phyloP scores from a whole-genome alignment of 352 stramenopile genomes.

The Phytophthora pini region DNA sequence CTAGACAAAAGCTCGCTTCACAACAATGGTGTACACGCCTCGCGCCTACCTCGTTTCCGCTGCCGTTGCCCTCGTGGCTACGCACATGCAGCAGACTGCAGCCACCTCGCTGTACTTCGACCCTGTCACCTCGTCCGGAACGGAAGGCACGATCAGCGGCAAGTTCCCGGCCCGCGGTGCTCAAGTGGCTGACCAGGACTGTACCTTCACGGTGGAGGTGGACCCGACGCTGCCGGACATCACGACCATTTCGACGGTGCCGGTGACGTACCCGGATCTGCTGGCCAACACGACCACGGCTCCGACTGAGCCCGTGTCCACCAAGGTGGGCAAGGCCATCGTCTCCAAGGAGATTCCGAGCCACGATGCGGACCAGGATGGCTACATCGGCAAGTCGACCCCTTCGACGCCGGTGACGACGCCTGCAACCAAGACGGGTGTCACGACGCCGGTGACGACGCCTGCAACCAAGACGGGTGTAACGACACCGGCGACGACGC shows the following conservation, averaged over 20 bases:
- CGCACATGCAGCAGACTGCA: conserved; percentile 29
- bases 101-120: conserved; percentile 25
- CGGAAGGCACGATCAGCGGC: conserved; percentile 11
- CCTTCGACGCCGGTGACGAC: background rate
- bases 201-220: conserved; percentile 12
- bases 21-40: conserved; percentile 34
- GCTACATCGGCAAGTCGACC: conserved; percentile 1
- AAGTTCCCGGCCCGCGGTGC: conserved; percentile 24
- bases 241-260: conserved; percentile 22
- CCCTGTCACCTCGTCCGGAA: conserved; percentile 7
- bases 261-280: conserved; percentile 19
- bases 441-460: background rate
- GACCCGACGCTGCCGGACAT: conserved; percentile 36
- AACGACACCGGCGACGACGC: background rate
- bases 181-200: conserved; percentile 16
- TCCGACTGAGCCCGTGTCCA: conserved; percentile 19
- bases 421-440: conserved; percentile 17
- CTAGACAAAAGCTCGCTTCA: conserved; percentile 8
- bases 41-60: conserved; percentile 32
- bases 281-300: conserved; percentile 24
- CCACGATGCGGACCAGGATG: conserved; percentile 11
- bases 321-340: conserved; percentile 24
- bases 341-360: conserved; percentile 9
- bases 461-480: conserved; percentile 12
- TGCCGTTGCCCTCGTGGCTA: conserved; percentile 15